Percentiles rank a stretch among this genome's conserved stretches.
These are phyloP conservation scores for Podospora tetraspora DNA, from an alignment of 495 filamentous ascomycete species.

Conservation along the genomic window DNA sequence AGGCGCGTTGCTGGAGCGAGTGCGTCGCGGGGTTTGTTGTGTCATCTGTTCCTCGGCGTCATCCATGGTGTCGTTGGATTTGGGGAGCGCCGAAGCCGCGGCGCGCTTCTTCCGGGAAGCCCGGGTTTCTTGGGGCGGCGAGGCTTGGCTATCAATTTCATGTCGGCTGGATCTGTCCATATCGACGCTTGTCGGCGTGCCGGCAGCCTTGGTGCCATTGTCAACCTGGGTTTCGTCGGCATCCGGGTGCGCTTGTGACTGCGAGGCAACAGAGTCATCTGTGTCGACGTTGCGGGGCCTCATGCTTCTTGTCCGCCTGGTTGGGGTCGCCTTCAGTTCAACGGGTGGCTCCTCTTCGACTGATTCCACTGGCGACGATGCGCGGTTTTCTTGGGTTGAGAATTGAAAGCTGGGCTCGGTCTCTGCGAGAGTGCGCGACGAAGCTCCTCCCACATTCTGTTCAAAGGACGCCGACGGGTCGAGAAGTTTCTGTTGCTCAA, in stretches of 20 bases:
- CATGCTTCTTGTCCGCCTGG: not conserved
- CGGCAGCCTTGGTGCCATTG: not conserved
- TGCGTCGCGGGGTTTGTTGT: not conserved
- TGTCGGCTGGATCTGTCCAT: not conserved
- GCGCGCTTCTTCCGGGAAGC: not conserved
- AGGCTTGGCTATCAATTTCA: not conserved
- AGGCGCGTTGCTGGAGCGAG: not conserved
- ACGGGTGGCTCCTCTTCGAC: not conserved
- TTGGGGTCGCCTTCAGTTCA: not conserved
- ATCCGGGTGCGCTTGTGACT: not conserved
- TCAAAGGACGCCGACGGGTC: not conserved
- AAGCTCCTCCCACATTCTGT: not conserved
- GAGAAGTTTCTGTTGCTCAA: not conserved
- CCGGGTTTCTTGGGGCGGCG: not conserved
- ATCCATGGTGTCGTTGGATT: not conserved
- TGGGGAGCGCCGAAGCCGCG: not conserved
- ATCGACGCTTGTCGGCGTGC: not conserved
- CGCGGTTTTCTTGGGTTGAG: not conserved
- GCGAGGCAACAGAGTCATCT: not conserved
- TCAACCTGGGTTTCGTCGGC: not conserved
- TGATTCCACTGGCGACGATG: not conserved
- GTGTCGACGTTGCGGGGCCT: not conserved
- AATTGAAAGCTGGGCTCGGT: not conserved
- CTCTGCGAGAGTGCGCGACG: not conserved
- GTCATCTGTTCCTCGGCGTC: slow-evolving; percentile 16